phyloP scores from a whole-genome alignment of 768 basidiomycete genomes.

The Tulasnella sp. region DNA sequence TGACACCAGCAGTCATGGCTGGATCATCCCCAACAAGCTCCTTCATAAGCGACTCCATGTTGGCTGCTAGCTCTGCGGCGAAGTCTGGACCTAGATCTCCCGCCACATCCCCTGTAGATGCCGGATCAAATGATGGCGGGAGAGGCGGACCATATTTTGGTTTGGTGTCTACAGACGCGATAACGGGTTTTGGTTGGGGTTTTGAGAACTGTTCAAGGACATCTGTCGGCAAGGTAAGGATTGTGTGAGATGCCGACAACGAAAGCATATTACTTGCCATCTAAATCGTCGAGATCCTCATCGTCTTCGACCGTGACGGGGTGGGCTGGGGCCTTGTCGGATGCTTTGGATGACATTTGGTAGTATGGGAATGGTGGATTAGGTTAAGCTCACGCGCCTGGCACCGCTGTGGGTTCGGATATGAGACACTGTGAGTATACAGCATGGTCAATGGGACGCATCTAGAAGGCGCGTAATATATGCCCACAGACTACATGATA shows the following conservation, averaged over 20 bases:
- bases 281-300: constrained; percentile 63
- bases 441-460: too few species aligned
- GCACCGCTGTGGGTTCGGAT: too few species aligned
- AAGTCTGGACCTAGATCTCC: constrained; percentile 26
- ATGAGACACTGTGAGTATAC: too few species aligned
- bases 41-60: constrained; percentile 37
- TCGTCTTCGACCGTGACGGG: constrained; percentile 26
- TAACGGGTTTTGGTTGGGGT: constrained; percentile 17
- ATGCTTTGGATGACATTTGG: constrained; percentile 5
- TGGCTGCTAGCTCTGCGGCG: constrained; percentile 31
- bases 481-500: too few species aligned
- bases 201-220: constrained; percentile 38
- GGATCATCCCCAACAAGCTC: constrained; percentile 26
- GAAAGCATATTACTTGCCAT: constrained; percentile 31
- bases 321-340: constrained; percentile 7
- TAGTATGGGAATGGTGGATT: too few species aligned
- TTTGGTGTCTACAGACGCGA: constrained; percentile 17
- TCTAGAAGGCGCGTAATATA: too few species aligned
- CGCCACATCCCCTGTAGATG: neutral
- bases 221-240: constrained; percentile 27
- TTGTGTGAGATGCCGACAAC: constrained; percentile 1
- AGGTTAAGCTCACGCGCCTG: too few species aligned
- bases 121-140: constrained; percentile 4
- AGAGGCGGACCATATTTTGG: constrained; percentile 17
- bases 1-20: constrained; percentile 3